phyloP scores from a whole-genome alignment of 805 yeast genomes.

The Candida sphagnicola region DNA sequence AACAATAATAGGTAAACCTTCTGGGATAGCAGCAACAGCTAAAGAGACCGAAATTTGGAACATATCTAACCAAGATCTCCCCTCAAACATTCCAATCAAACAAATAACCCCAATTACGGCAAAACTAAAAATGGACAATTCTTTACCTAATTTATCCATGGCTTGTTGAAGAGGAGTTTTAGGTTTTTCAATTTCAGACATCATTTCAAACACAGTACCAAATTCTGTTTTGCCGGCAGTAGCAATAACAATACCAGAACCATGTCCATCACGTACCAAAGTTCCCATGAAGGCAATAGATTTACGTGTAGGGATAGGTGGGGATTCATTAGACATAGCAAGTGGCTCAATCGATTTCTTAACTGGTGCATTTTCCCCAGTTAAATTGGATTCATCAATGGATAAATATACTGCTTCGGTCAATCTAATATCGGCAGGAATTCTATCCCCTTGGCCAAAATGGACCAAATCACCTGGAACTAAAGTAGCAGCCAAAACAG shows the following conservation, averaged over 20 bases:
- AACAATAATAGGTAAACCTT: constrained; percentile 96
- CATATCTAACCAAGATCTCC: constrained; percentile 96
- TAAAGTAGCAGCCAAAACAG: constrained; percentile 78
- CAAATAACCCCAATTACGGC: constrained; percentile 89
- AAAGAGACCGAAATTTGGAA: constrained; percentile 94
- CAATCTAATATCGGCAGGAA: constrained; percentile 92
- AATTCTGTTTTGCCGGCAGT: constrained; percentile 89
- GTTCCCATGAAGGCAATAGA: constrained; percentile 97
- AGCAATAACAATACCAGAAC: constrained; percentile 87
- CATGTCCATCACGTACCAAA: constrained; percentile 92
- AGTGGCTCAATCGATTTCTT: constrained; percentile 55
- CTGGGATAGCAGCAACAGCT: constrained; percentile 99
- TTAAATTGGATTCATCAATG: constrained; percentile 89
- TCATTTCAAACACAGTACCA: constrained; percentile 93
- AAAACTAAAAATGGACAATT: constrained; percentile 80
- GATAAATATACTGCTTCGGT: constrained; percentile 73
- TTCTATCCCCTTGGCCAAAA: constrained; percentile 88
- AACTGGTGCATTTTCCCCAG: constrained; percentile 93
- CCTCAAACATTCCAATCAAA: constrained; percentile 83
- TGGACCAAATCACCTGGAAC: constrained; percentile 97
- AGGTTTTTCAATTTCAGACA: constrained; percentile 93
- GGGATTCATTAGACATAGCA: constrained; percentile 21
- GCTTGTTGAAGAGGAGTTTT: constrained; percentile 94
- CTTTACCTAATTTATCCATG: constrained; percentile 94
- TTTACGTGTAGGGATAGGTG: constrained; percentile 64